Conservation (phyloP, 768 basidiomycete genomes). For the Strobilomyces dryophilus region DNA sequence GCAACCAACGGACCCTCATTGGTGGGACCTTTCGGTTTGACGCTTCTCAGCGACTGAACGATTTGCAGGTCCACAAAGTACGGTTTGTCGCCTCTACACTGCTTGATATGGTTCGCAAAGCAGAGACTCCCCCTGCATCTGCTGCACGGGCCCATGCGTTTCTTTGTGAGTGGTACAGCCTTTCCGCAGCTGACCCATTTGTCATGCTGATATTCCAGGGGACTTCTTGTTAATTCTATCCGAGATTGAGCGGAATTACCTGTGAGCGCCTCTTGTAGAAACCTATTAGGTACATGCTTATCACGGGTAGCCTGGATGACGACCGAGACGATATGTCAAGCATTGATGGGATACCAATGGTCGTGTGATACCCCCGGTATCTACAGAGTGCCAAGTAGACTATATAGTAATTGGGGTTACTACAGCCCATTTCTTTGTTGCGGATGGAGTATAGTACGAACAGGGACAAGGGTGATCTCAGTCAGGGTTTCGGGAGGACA, state of each 20-base stretch:
- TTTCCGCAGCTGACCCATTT: background rate
- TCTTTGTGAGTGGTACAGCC: constrained; percentile 60
- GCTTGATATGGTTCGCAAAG: constrained; percentile 78
- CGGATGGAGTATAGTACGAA: too few species aligned
- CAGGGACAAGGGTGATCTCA: too few species aligned
- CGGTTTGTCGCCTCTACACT: constrained; percentile 90
- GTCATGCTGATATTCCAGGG: constrained; percentile 44
- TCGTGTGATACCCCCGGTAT: background rate
- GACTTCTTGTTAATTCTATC: constrained; percentile 89
- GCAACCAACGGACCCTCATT: constrained; percentile 84
- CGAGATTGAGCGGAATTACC: constrained; percentile 89
- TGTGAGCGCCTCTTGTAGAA: constrained; percentile 42
- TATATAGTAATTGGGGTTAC: too few species aligned
- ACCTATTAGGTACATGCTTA: constrained; percentile 9
- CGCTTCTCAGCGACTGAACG: background rate
- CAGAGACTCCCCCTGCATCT: constrained; percentile 72
- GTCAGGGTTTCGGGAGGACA: too few species aligned
- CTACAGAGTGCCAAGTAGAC: too few species aligned
- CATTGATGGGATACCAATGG: constrained; percentile 46
- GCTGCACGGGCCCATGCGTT: constrained; percentile 85
- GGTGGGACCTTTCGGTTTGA: constrained; percentile 33
- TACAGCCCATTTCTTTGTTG: too few species aligned
- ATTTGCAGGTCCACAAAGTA: constrained; percentile 77
- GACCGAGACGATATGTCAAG: constrained; percentile 40
- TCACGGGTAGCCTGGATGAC: constrained; percentile 47